Evolutionary conservation across 495 filamentous ascomycete genomes (phyloP).

Genomic region (Penicillium salamii): DNA sequence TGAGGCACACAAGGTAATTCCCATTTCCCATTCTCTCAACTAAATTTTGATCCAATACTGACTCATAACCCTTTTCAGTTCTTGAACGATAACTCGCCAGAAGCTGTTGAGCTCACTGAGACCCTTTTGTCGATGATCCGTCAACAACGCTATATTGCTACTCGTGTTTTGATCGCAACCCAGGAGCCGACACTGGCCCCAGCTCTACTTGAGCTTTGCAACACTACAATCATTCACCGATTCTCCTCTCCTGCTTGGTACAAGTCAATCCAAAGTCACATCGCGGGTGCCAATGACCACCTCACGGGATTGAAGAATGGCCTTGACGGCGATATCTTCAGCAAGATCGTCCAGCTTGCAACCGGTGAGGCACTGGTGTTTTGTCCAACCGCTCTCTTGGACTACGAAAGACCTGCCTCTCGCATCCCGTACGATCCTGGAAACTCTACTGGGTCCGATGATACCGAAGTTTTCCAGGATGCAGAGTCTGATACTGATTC

Average conservation of each 20-base stretch:
- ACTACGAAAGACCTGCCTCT: too few species aligned
- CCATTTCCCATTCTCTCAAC: too few species aligned
- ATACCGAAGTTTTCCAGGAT: too few species aligned
- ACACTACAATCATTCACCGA: slow-evolving; percentile 70
- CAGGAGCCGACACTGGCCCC: slow-evolving; percentile 78
- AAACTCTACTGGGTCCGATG: too few species aligned
- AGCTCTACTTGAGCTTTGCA: slow-evolving; percentile 65
- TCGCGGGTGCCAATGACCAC: slow-evolving; percentile 48
- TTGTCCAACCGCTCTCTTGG: slow-evolving; percentile 34
- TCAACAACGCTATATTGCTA: slow-evolving; percentile 66
- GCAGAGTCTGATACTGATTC: too few species aligned
- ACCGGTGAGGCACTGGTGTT: slow-evolving; percentile 65
- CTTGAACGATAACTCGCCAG: slow-evolving; percentile 38
- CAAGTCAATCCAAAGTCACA: slow-evolving; percentile 54
- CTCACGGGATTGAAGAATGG: too few species aligned
- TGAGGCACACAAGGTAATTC: slow-evolving; percentile 55
- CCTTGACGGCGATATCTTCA: slow-evolving; percentile 37
- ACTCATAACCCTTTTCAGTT: slow-evolving; percentile 31
- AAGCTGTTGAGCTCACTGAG: slow-evolving; percentile 55
- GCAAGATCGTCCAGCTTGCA: slow-evolving; percentile 52
- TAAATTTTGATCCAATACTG: neutral
- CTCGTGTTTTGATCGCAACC: slow-evolving; percentile 68
- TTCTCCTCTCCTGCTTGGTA: slow-evolving; percentile 74
- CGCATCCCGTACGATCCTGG: too few species aligned
- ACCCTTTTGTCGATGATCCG: slow-evolving; percentile 63